Base-by-base conservation (phyloP, 305 asterid genomes). In the Rubia peregrina region DNA sequence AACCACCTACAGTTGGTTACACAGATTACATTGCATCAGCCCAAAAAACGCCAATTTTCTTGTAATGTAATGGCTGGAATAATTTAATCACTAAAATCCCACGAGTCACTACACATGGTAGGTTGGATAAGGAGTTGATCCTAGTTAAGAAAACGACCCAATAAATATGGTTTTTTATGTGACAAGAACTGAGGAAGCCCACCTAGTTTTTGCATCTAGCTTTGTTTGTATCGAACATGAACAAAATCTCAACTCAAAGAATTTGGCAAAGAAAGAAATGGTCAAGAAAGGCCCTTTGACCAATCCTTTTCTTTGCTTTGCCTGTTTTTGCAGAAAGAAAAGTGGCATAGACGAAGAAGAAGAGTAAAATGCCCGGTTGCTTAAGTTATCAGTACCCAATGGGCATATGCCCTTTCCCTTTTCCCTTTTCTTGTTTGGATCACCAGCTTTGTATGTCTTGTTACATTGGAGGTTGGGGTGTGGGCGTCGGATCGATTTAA, bases 241-340 rank as follows among this genome's bases (percentile, higher is more conserved):
- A 61, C 59, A 26, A 61, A 22, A 61, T 61, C 26, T 33, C 46
- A 40, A 38, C 61, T 1, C 41, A 5, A 33, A 12, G 22, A 43
- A 67, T 26, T 9, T 7, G 51, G 5, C 11, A 26, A 61, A 53
- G 38, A 67, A 4, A 22, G 14, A 57, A 10, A 33, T 33, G 38
- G 38, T 33, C 38, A 33, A 33, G 38, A 33, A 33, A 33, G 5
- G 38, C 38, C 38, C 38, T 33, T 6, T n/a, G 72, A 67, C 66
- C 67, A 12, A 73, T 65, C 68, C 57, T 51, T 73, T 66, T 73
- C 72, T 7, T 30, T 65, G 60, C 38, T 73, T 55, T 49, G 57
- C 21, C 17, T 46, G 53, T 46, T 46, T 46, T 16, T 46, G 16
- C 14, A 46, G 53, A 46, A 46, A 26, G 30, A 26, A 26, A 26